Conservation (phyloP, 2,329 filamentous ascomycete species). For the Clathrospora elynae region DNA sequence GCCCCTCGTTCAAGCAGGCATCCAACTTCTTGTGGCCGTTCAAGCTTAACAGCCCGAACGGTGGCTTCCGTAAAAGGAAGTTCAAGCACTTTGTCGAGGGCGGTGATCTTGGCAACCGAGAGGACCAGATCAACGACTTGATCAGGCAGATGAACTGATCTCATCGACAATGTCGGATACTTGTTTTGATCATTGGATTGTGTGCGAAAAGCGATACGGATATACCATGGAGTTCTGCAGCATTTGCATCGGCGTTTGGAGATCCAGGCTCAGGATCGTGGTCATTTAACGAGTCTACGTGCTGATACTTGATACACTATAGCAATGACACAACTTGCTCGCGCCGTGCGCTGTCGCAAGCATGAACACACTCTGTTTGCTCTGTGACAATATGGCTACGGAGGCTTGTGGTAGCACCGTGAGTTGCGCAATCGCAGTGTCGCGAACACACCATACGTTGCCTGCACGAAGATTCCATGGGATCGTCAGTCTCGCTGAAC, state of each 20-base stretch:
- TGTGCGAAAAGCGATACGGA: constrained; percentile 20
- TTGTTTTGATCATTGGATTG: constrained; percentile 13
- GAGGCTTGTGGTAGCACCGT: too few species aligned
- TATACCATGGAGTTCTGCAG: constrained; percentile 27
- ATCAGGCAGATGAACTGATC: constrained; percentile 98
- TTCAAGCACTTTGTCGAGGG: constrained; percentile 99
- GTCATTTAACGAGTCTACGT: constrained; percentile 22
- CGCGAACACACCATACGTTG: too few species aligned
- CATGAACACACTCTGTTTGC: too few species aligned
- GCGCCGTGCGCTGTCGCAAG: too few species aligned
- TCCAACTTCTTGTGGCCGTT: constrained; percentile 99
- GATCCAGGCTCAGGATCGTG: constrained; percentile 13
- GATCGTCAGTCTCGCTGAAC: too few species aligned
- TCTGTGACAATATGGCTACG: too few species aligned
- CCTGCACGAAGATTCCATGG: too few species aligned
- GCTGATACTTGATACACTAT: too few species aligned
- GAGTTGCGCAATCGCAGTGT: too few species aligned
- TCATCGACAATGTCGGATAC: constrained; percentile 1
- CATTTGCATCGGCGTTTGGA: constrained; percentile 32
- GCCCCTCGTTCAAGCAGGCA: constrained; percentile 97
- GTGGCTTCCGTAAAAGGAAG: constrained; percentile 94
- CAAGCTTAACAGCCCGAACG: constrained; percentile 98
- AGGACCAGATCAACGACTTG: constrained; percentile 96
- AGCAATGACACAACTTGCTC: too few species aligned
- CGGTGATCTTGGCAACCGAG: constrained; percentile 97